These are phyloP conservation scores for Pseudoscleropodium purum DNA, from an alignment of 225 moss, liverwort and hornwort genomes.

Conservation along the genomic window DNA sequence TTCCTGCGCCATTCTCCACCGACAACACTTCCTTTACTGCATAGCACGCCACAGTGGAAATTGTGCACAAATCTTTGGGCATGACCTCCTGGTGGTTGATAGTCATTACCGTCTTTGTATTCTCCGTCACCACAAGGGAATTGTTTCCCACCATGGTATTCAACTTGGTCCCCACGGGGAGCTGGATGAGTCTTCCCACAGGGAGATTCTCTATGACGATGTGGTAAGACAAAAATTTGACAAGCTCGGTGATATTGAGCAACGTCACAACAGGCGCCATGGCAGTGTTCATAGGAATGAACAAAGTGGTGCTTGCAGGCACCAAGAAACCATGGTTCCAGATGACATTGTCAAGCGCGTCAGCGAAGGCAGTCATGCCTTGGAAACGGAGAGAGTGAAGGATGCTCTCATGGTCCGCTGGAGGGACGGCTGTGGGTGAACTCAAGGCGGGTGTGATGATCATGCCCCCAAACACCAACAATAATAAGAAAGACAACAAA, in stretches of 20 bases:
- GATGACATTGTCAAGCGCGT: neutral
- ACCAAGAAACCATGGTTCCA: neutral
- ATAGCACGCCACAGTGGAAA: constrained; percentile 4
- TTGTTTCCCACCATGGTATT: neutral
- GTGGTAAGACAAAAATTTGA: neutral
- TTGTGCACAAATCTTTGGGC: constrained; percentile 1
- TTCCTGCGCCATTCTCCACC: neutral
- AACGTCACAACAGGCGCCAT: neutral
- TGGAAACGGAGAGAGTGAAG: neutral
- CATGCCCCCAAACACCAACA: neutral
- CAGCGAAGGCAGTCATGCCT: neutral
- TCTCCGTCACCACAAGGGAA: neutral
- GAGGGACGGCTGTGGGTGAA: neutral
- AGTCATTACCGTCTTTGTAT: neutral
- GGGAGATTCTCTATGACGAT: neutral
- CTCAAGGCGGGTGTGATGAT: neutral
- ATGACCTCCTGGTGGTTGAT: neutral
- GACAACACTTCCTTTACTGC: neutral
- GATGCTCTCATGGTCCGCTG: neutral
- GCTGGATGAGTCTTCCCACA: neutral
- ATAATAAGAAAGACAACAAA: neutral
- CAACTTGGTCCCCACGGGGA: neutral
- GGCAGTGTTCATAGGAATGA: neutral
- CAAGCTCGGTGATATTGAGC: neutral
- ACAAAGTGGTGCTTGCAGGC: neutral